These are phyloP conservation scores for Parafenestella ontariensis DNA, from an alignment of 2,329 filamentous ascomycete genomes.

Conservation along the genomic window DNA sequence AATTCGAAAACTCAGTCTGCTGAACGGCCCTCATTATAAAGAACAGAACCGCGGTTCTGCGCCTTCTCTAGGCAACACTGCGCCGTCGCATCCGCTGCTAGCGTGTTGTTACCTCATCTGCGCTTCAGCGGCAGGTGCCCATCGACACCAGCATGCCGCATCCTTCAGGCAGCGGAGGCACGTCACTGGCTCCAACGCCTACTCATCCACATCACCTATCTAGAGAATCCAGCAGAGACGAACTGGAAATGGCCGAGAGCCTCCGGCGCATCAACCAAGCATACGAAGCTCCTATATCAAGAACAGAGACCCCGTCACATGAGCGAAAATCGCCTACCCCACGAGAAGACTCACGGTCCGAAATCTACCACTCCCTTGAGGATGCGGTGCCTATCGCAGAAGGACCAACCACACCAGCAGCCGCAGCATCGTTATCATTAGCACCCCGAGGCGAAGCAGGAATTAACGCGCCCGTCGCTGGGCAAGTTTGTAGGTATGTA, in stretches of 20 bases:
- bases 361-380: conserved; percentile 52
- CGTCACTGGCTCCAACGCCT: conserved; percentile 46
- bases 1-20: neutral
- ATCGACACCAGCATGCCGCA: conserved; percentile 34
- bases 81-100: conserved; percentile 15
- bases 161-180: conserved; percentile 42
- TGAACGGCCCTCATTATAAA: conserved; percentile 2
- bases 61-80: conserved; percentile 27
- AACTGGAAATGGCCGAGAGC: conserved; percentile 58
- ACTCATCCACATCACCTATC: conserved; percentile 49
- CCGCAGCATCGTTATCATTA: conserved; percentile 26
- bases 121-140: conserved; percentile 15
- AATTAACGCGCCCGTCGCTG: conserved; percentile 55
- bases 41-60: conserved; percentile 3
- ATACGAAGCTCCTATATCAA: conserved; percentile 41
- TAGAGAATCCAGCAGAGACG: conserved; percentile 56
- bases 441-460: conserved; percentile 21
- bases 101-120: conserved; percentile 8
- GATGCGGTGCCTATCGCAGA: conserved; percentile 44
- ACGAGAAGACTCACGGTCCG: conserved; percentile 31
- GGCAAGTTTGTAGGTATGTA: conserved; percentile 75
- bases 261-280: conserved; percentile 55
- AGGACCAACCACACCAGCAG: conserved; percentile 28
- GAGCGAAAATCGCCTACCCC: conserved; percentile 25
- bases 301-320: conserved; percentile 23